A percentile compares a stretch with the other conserved stretches of the same genome.
Evolutionary conservation across 2,329 filamentous ascomycete species (phyloP).

Genomic region (Coleophoma cylindrospora): DNA sequence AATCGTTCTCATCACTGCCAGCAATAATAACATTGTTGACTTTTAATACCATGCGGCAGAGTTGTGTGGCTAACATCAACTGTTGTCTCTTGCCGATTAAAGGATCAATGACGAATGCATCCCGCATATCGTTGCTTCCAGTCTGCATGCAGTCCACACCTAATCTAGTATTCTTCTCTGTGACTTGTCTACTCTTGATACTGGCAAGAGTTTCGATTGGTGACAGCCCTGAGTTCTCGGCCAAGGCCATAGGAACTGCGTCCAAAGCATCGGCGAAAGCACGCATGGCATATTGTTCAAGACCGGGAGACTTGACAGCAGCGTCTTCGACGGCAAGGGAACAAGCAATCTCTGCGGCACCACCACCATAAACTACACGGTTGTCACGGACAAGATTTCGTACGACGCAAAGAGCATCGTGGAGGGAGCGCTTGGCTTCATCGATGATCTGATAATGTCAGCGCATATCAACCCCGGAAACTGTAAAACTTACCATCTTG

Average conservation of each 20-base stretch:
- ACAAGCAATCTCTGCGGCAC: conserved; percentile 95
- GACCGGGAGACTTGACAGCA: conserved; percentile 88
- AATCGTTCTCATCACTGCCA: conserved; percentile 82
- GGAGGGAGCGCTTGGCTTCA: conserved; percentile 94
- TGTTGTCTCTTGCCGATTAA: conserved; percentile 98
- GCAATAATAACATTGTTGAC: conserved; percentile 95
- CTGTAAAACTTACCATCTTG: conserved; percentile 74
- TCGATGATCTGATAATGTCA: conserved; percentile 75
- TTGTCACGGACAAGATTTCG: conserved; percentile 95
- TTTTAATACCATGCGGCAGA: conserved; percentile 98
- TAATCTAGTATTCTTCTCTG: conserved; percentile 71
- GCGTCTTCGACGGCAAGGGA: conserved; percentile 94
- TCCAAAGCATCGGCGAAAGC: conserved; percentile 95
- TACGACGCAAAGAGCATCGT: conserved; percentile 96
- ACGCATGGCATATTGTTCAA: conserved; percentile 98
- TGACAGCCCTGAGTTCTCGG: conserved; percentile 94
- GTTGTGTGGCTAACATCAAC: conserved; percentile 89
- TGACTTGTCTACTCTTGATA: conserved; percentile 95
- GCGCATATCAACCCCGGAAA: conserved; percentile 3
- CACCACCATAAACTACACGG: conserved; percentile 94
- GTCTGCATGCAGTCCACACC: conserved; percentile 98
- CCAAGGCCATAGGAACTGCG: conserved; percentile 87
- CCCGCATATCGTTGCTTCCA: conserved; percentile 94
- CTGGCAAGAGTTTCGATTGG: conserved; percentile 92
- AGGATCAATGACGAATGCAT: conserved; percentile 96